Evolutionary conservation across 2,329 filamentous ascomycete genomes (phyloP).

Genomic region (Xylariales sp.): DNA sequence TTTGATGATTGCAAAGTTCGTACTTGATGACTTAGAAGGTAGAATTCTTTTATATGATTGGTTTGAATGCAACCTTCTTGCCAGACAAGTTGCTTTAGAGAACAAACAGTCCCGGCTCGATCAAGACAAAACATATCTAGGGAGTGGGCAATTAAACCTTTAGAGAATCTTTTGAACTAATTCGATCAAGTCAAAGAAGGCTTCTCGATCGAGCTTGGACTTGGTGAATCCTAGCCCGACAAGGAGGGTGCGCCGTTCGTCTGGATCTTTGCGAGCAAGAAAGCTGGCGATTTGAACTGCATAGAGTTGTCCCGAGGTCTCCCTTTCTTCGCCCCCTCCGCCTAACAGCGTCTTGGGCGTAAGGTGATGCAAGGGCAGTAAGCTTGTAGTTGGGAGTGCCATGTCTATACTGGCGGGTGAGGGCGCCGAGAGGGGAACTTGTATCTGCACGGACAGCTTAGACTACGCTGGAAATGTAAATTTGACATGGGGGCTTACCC

Average conservation of each 20-base stretch:
- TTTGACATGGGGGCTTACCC: conserved; percentile 74
- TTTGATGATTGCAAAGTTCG: too few relatives aligned
- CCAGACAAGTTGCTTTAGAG: too few relatives aligned
- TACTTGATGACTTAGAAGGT: too few relatives aligned
- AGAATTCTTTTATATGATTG: too few relatives aligned
- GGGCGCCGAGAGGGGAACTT: conserved; percentile 71
- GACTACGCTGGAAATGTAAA: too few relatives aligned
- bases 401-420: conserved; percentile 62
- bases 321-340: conserved; percentile 71
- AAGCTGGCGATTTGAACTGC: conserved; percentile 85
- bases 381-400: conserved; percentile 41
- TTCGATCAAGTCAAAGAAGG: conserved; percentile 63
- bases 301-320: conserved; percentile 82
- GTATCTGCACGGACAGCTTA: too few relatives aligned
- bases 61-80: too few relatives aligned
- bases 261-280: conserved; percentile 66
- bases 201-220: conserved; percentile 45
- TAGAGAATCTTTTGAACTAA: conserved; percentile 54
- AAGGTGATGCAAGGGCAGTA: conserved; percentile 74
- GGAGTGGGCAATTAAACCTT: too few relatives aligned
- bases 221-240: conserved; percentile 56
- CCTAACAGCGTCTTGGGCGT: conserved; percentile 86
- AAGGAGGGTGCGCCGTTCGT: conserved; percentile 57
- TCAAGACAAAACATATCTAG: too few relatives aligned
- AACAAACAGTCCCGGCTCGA: too few relatives aligned